Percentiles rank a stretch among this genome's conserved stretches.
phyloP scores from a whole-genome alignment of 129 eudicot species.

The carrot (Daucus carota) region DNA sequence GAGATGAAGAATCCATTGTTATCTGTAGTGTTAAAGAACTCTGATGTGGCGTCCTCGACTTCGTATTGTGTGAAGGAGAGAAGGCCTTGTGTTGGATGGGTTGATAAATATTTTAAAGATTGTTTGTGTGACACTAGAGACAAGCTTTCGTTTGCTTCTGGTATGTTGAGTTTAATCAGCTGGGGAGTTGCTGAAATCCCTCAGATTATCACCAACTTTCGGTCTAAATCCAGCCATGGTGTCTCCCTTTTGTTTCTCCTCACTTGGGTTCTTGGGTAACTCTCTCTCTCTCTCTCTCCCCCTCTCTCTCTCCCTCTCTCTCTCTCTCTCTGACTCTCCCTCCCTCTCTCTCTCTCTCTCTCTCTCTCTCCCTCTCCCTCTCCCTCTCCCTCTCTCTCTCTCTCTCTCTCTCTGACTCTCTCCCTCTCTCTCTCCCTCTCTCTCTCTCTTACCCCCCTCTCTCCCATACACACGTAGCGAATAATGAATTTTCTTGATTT shows the following conservation, averaged over 20 bases:
- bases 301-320: background rate
- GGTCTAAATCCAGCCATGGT: conserved; percentile 89
- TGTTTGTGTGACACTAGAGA: conserved; percentile 69
- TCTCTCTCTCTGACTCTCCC: background rate
- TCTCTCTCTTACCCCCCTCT: too few species aligned
- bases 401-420: background rate
- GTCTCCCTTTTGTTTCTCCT: conserved; percentile 78
- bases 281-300: background rate
- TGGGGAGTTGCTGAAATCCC: conserved; percentile 99
- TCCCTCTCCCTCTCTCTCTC: background rate
- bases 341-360: background rate
- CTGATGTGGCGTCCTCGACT: conserved; percentile 13
- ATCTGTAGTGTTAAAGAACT: background rate
- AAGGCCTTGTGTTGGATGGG: conserved; percentile 78
- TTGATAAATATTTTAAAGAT: conserved; percentile 62
- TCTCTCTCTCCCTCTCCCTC: background rate
- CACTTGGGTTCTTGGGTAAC: conserved; percentile 81
- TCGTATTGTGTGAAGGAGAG: conserved; percentile 59
- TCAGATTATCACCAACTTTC: conserved; percentile 85
- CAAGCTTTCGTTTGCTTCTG: conserved; percentile 70
- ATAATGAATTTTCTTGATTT: background rate
- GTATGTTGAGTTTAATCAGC: conserved; percentile 57
- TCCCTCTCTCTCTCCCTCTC: background rate
- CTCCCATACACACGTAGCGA: too few species aligned
- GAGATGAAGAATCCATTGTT: conserved; percentile 1